phyloP scores from a whole-genome alignment of 2,329 filamentous ascomycete species.

The Exophiala sp. region DNA sequence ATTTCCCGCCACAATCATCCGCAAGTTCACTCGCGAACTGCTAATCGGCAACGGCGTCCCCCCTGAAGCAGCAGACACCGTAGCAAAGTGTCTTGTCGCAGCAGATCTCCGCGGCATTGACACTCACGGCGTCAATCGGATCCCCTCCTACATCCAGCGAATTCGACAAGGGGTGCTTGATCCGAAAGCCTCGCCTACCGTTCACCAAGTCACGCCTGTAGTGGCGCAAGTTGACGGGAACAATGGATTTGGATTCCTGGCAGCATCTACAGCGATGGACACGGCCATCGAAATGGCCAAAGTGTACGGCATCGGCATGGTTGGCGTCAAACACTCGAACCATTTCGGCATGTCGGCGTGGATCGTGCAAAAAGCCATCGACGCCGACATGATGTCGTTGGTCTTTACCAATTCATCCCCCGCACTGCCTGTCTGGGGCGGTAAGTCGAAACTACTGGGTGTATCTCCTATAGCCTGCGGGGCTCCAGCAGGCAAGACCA shows the following conservation, averaged over 20 bases:
- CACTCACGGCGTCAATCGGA: slow-evolving; percentile 70
- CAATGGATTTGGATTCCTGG: slow-evolving; percentile 71
- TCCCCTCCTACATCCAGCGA: slow-evolving; percentile 70
- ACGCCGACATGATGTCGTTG: slow-evolving; percentile 63
- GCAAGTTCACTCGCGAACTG: slow-evolving; percentile 48
- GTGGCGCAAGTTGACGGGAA: slow-evolving; percentile 62
- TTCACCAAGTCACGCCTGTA: slow-evolving; percentile 61
- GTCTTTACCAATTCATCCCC: slow-evolving; percentile 69
- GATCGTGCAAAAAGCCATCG: slow-evolving; percentile 70
- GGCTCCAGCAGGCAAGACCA: slow-evolving; percentile 56
- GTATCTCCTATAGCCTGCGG: slow-evolving; percentile 70
- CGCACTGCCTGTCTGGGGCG: slow-evolving; percentile 66
- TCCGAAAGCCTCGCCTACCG: slow-evolving; percentile 51
- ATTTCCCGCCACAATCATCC: slow-evolving; percentile 32
- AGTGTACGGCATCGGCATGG: slow-evolving; percentile 66
- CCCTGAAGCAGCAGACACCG: slow-evolving; percentile 51
- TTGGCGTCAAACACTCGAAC: slow-evolving; percentile 68
- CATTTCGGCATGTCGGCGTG: slow-evolving; percentile 81
- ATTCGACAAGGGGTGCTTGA: slow-evolving; percentile 65
- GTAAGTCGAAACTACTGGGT: slow-evolving; percentile 62
- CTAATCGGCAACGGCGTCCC: slow-evolving; percentile 58
- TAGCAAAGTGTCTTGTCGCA: slow-evolving; percentile 63
- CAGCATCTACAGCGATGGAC: slow-evolving; percentile 60
- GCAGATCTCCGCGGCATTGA: slow-evolving; percentile 75
- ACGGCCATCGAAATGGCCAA: slow-evolving; percentile 62